A percentile compares a stretch with the other conserved stretches of the same genome.
These are phyloP conservation scores for Pseudogymnoascus pannorum DNA, from an alignment of 2,329 filamentous ascomycete species.

Conservation along the genomic window DNA sequence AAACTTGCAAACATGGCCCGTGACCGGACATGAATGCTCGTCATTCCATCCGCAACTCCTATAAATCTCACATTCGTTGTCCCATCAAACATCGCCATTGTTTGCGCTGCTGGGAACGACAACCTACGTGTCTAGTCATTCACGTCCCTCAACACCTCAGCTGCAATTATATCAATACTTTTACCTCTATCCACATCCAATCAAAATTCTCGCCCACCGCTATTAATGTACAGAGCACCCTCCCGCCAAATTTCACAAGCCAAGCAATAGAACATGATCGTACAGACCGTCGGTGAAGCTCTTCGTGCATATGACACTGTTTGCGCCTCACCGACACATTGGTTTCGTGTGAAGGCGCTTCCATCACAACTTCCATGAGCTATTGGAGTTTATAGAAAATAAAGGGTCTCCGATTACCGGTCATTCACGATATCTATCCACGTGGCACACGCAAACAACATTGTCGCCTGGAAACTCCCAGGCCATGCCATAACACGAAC, in stretches of 20 bases:
- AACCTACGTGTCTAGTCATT: neutral
- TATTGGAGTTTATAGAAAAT: neutral
- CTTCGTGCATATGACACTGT: neutral
- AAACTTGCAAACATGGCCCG: neutral
- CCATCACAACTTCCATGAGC: neutral
- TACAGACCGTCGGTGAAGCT: conserved; percentile 2
- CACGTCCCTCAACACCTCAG: neutral
- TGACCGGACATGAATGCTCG: neutral
- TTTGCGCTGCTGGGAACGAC: neutral
- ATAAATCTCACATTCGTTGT: neutral
- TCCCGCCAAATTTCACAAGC: neutral
- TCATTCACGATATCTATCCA: neutral
- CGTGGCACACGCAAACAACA: neutral
- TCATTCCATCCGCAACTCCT: neutral
- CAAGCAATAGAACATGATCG: neutral
- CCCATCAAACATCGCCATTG: neutral
- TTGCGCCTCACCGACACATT: conserved; percentile 1
- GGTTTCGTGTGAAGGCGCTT: neutral
- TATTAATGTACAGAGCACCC: neutral
- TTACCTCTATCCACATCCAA: neutral
- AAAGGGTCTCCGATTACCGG: neutral
- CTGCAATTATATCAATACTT: neutral
- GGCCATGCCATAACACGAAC: neutral
- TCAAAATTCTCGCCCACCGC: neutral
- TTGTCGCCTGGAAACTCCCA: neutral